Base-by-base conservation (phyloP, 2,329 filamentous ascomycete species). In the Hypoxylon sp. region DNA sequence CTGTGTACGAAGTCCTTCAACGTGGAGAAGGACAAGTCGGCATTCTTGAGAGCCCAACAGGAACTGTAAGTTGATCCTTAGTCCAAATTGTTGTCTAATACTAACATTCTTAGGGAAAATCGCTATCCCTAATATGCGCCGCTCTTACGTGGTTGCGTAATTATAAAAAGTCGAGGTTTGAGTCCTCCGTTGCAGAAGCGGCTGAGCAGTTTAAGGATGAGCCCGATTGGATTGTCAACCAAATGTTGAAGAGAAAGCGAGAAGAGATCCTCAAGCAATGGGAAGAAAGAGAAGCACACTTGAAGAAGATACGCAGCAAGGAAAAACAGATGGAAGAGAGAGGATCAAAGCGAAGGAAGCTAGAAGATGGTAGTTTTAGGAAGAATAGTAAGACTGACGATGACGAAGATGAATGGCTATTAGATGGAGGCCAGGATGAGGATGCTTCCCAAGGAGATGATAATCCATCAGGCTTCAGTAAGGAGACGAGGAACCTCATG, bases 41-140 rank as follows among this genome's bases (percentile, higher is more conserved):
- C 31, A 94, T 98, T 47, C 90, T 98, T 50, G 94, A 98, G 78
- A 97, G 93, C 50, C 94, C 94, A n/a, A 98, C 94, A 46, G 94
- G 94, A 79, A 92, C 89, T 69, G 86, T 87, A 77, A 71, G 81
- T 80, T n/a, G 26, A 63, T 35, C 4, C 26, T 14, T 33, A 52
- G 19, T 17, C 35, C 56, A 2, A 13, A 42, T 50, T 44, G 22
- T 46, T 50, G 24, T 29, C 5, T 17, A n/a, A 31, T 35, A 44
- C 73, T 77, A 67, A 78, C 70, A 9, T 35, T 10, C 42, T 17
- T 70, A 92, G 85, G 94, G 94, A 48, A 98, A 98, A 86, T 97
- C 94, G 1, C 81, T 98, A 48, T 97, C 94, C 71, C 85, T 98
- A 29, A 96, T 98, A 70, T 98, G 94, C 77, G 92, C 91, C 44